Base-by-base conservation (phyloP, 1,284 basidiomycete species). In the Marasmius fiardii region DNA sequence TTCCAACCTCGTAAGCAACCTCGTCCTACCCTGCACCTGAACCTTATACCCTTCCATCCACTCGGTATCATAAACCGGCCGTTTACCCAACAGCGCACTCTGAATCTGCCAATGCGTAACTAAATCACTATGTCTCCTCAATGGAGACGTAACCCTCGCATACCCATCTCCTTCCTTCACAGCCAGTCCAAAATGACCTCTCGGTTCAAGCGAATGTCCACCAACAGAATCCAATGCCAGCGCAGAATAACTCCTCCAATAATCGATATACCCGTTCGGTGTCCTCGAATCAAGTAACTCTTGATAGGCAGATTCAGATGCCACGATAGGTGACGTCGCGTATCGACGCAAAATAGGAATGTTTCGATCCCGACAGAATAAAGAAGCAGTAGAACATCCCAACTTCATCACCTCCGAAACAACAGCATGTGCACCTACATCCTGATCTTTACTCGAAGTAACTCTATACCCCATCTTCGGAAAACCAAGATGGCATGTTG, bases 81-180 rank as follows among this genome's bases (percentile, higher is more conserved):
- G 63, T 20, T 58, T 43, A 6, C 74, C 73, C 7, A 86, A 68
- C n/a, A 98, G 72, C 2, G 82, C 81, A 49, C 86, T 76, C 68
- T 98, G 96, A 70, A 99, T 84, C 70, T 98, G 95, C 93, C 95
- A 99, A 73, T 99, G 97, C 8, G 77, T 74, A 4, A 97, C 67
- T 62, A 98, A 71, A 71, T 99, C 97, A 41, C 77, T 71, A 69
- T 87, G 98, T 21, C 97, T 82, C 43, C 97, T 81, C 49, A 99
- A 74, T 0, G 97, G 97, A 2, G 88, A 92, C 0, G 97, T 98
- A 3, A 83, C 85, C n/a, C 92, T 83, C 10, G 80, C 72, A 68
- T 99, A 99, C 8, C 86, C 88, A 60, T 89, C 86, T 51, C 83
- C 81, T 0, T 78, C 76, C 1, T 77, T 74, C 23, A 95, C 70